These are phyloP conservation scores for Fusarium clavum DNA, from an alignment of 2,329 filamentous ascomycete species.

Conservation along the genomic window DNA sequence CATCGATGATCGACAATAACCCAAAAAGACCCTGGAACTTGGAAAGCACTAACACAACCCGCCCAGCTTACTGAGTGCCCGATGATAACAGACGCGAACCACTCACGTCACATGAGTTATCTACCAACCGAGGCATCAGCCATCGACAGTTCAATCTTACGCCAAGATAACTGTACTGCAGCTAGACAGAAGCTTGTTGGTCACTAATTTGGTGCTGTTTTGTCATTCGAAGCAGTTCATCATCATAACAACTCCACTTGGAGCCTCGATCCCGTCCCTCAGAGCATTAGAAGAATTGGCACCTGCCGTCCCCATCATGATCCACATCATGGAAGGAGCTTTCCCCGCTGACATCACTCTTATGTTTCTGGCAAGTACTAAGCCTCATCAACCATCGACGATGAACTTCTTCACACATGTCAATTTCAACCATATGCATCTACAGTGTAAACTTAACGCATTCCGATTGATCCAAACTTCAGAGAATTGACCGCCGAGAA, in stretches of 20 bases:
- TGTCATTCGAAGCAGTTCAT: background rate
- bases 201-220: background rate
- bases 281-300: background rate
- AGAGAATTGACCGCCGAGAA: background rate
- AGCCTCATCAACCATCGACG: conserved; percentile 14
- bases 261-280: conserved; percentile 10
- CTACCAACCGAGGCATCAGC: conserved; percentile 12
- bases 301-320: conserved; percentile 7
- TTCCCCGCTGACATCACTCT: conserved; percentile 33
- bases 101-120: conserved; percentile 23
- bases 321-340: conserved; percentile 17
- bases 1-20: conserved; percentile 13
- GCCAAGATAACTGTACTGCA: background rate
- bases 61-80: background rate
- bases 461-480: background rate
- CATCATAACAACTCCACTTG: conserved; percentile 19
- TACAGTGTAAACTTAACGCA: conserved; percentile 1
- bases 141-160: background rate
- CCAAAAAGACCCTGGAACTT: conserved; percentile 27
- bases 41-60: background rate
- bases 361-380: background rate
- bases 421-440: background rate
- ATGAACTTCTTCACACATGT: conserved; percentile 6
- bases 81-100: conserved; percentile 1
- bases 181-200: background rate